Evolutionary conservation across 2,329 filamentous ascomycete species (phyloP).

Genomic region (Neofusicoccum kwambonambiense): DNA sequence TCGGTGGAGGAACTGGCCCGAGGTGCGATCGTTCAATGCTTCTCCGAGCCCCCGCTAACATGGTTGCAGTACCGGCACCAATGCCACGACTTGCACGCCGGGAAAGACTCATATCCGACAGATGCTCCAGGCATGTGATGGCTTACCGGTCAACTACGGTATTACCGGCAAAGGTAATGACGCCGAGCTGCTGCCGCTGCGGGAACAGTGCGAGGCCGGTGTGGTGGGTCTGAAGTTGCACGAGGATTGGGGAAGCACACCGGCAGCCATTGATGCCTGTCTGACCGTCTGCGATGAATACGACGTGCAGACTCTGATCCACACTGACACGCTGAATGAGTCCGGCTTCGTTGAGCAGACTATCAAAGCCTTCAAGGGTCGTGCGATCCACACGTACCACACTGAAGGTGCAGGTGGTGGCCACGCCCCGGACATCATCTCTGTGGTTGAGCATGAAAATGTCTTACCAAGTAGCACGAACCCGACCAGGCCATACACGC

Average conservation of each 20-base stretch:
- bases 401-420: conserved; percentile 94
- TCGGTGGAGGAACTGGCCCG: conserved; percentile 91
- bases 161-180: conserved; percentile 96
- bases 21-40: conserved; percentile 51
- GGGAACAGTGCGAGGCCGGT: conserved; percentile 78
- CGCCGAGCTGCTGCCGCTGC: conserved; percentile 65
- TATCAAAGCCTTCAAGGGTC: conserved; percentile 76
- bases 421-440: conserved; percentile 94
- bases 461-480: conserved; percentile 91
- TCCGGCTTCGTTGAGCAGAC: conserved; percentile 96
- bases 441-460: conserved; percentile 82
- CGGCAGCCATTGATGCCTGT: conserved; percentile 86
- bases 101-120: conserved; percentile 77
- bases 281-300: conserved; percentile 78
- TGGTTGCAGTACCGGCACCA: conserved; percentile 69
- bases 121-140: conserved; percentile 87
- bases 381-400: conserved; percentile 95
- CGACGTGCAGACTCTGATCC: conserved; percentile 90
- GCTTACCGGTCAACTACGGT: conserved; percentile 79
- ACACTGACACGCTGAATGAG: conserved; percentile 91
- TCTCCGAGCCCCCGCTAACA: conserved; percentile 23
- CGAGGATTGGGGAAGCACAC: conserved; percentile 93
- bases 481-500: conserved; percentile 84
- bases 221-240: conserved; percentile 91
- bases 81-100: conserved; percentile 90